Conservation (phyloP, 2,329 filamentous ascomycete genomes). For the Xylariaceae sp. region DNA sequence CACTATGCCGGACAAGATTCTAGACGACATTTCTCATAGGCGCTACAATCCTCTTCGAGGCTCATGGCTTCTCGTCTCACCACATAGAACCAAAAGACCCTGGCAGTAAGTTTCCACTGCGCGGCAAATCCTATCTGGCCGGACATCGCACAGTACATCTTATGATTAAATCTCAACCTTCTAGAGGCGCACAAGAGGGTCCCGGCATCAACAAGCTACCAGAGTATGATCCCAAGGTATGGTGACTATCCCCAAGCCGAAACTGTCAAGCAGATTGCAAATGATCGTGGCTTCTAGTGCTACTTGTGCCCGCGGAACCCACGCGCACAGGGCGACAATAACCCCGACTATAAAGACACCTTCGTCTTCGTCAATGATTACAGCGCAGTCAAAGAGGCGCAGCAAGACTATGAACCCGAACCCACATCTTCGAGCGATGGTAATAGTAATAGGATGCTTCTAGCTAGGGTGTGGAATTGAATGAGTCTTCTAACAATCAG, state of each 20-base stretch:
- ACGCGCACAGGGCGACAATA: constrained; percentile 79
- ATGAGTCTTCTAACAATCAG: neutral
- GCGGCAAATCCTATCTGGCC: neutral
- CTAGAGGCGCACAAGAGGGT: constrained; percentile 72
- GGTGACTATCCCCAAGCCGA: constrained; percentile 12
- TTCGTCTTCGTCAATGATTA: constrained; percentile 98
- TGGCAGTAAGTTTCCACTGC: constrained; percentile 74
- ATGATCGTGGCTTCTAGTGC: constrained; percentile 51
- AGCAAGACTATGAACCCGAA: constrained; percentile 66
- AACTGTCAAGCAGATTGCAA: constrained; percentile 1
- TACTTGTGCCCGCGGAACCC: constrained; percentile 92
- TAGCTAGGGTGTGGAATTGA: neutral
- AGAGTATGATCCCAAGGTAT: constrained; percentile 71
- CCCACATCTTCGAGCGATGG: constrained; percentile 37
- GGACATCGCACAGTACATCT: constrained; percentile 3
- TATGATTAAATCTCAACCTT: neutral
- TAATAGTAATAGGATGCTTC: constrained; percentile 18
- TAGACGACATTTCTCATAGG: constrained; percentile 95
- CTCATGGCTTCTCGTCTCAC: constrained; percentile 90
- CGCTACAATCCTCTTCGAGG: constrained; percentile 89
- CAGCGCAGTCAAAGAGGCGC: constrained; percentile 90
- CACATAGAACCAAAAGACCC: constrained; percentile 91
- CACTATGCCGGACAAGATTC: constrained; percentile 67
- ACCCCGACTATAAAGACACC: constrained; percentile 80
- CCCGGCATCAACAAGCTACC: constrained; percentile 67